phyloP scores from a whole-genome alignment of 441 rosid species.

The Euphorbia schlechtendalii region DNA sequence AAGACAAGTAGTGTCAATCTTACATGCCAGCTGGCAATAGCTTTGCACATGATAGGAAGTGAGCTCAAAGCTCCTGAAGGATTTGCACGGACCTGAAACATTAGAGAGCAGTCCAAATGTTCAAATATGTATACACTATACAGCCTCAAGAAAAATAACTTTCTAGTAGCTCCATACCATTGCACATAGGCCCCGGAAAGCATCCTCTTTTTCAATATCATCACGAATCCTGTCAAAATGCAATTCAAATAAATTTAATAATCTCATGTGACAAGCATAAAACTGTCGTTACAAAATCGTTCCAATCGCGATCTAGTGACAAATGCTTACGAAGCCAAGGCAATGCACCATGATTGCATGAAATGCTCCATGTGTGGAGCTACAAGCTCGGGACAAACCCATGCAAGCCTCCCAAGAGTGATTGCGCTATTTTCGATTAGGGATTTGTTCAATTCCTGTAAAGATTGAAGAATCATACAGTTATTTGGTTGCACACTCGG shows the following conservation, averaged over 20 bases:
- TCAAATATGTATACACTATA: background rate
- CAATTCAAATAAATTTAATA: constrained; percentile 7
- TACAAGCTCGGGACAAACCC: constrained; percentile 95
- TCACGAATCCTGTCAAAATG: constrained; percentile 68
- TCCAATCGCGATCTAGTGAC: constrained; percentile 8
- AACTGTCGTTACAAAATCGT: background rate
- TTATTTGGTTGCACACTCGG: background rate
- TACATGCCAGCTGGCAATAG: constrained; percentile 99
- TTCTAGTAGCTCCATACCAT: constrained; percentile 46
- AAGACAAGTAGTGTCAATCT: constrained; percentile 21
- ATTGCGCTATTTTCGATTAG: constrained; percentile 92
- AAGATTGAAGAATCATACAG: constrained; percentile 6
- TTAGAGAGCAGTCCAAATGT: constrained; percentile 4
- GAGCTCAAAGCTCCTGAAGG: constrained; percentile 90
- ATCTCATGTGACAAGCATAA: background rate
- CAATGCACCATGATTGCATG: constrained; percentile 85
- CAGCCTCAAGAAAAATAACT: constrained; percentile 3
- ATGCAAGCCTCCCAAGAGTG: constrained; percentile 94
- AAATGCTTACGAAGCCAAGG: constrained; percentile 50
- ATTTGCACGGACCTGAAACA: constrained; percentile 70
- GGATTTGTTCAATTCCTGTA: constrained; percentile 79
- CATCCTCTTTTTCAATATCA: constrained; percentile 97
- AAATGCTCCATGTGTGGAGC: constrained; percentile 94
- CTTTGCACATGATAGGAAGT: constrained; percentile 79
- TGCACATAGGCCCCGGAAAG: constrained; percentile 95